Percentiles rank a stretch among this genome's conserved stretches.
Conservation (phyloP, 2,329 filamentous ascomycete species). For the Onygena corvina region DNA sequence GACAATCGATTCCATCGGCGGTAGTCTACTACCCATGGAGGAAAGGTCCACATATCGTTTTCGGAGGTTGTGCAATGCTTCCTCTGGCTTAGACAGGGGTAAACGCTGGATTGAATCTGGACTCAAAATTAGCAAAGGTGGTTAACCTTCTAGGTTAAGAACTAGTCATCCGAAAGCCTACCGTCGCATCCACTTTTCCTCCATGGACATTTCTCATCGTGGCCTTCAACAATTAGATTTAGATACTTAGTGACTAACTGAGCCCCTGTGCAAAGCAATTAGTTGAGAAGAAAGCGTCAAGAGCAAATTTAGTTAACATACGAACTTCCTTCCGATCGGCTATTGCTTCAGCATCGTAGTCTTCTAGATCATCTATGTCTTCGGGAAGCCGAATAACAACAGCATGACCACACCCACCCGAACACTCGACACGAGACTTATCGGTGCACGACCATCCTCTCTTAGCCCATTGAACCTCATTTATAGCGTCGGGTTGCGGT, state of each 20-base stretch:
- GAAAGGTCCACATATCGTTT: conserved; percentile 50
- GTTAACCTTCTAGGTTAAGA: not conserved
- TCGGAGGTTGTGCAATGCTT: conserved; percentile 47
- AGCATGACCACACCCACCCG: conserved; percentile 68
- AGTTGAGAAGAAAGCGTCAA: not conserved
- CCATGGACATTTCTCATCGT: conserved; percentile 78
- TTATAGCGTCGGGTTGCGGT: conserved; percentile 75
- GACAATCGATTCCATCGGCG: conserved; percentile 22
- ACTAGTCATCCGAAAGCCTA: conserved; percentile 28
- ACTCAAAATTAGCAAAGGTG: conserved; percentile 16
- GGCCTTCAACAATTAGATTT: conserved; percentile 59
- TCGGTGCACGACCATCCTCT: conserved; percentile 79
- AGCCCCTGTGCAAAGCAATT: conserved; percentile 32
- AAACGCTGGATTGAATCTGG: conserved; percentile 55
- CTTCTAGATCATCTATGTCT: conserved; percentile 46
- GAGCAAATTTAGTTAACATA: conserved; percentile 21
- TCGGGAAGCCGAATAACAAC: conserved; percentile 66
- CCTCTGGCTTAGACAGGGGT: conserved; percentile 50
- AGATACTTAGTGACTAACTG: conserved; percentile 66
- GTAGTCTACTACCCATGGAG: conserved; percentile 29
- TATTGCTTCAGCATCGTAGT: conserved; percentile 33
- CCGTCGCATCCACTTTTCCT: conserved; percentile 75
- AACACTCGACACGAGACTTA: conserved; percentile 71
- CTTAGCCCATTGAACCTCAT: conserved; percentile 90
- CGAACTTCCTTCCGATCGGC: conserved; percentile 34